Conservation (phyloP, 495 filamentous ascomycete species). For the Penicillium macrosclerotiorum region DNA sequence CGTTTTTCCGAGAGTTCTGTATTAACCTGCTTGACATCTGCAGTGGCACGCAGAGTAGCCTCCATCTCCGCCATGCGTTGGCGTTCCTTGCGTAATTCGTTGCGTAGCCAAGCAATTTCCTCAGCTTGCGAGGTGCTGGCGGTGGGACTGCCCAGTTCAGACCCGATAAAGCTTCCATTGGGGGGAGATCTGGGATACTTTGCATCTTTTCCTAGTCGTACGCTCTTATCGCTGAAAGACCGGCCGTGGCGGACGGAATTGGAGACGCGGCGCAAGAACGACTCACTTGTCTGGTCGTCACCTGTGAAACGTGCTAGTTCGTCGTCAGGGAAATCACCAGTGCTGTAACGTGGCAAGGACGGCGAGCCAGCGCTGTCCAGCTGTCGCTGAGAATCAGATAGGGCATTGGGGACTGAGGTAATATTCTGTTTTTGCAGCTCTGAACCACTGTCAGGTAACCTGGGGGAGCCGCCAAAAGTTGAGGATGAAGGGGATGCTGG, state of each 20-base stretch:
- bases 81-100: conserved; percentile 76
- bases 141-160: conserved; percentile 74
- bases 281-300: conserved; percentile 54
- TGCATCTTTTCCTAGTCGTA: conserved; percentile 44
- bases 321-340: conserved; percentile 82
- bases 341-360: conserved; percentile 69
- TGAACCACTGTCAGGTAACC: conserved; percentile 55
- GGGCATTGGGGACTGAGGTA: conserved; percentile 57
- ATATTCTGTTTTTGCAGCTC: conserved; percentile 28
- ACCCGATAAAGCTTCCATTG: conserved; percentile 57
- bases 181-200: conserved; percentile 73
- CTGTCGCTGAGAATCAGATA: too few species aligned
- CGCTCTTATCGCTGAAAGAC: conserved; percentile 73
- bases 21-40: conserved; percentile 79
- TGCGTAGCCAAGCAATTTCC: conserved; percentile 69
- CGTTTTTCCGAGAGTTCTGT: conserved; percentile 89
- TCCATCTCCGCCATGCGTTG: conserved; percentile 83
- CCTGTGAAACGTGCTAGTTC: conserved; percentile 81
- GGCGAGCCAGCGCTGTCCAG: conserved; percentile 54
- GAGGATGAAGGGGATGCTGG: conserved; percentile 28
- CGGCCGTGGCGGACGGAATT: conserved; percentile 92
- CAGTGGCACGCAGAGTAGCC: conserved; percentile 62
- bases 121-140: conserved; percentile 65
- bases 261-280: conserved; percentile 82
- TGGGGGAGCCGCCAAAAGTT: conserved; percentile 43